phyloP scores from a whole-genome alignment of 495 filamentous ascomycete genomes.

The Xylaria longipes region DNA sequence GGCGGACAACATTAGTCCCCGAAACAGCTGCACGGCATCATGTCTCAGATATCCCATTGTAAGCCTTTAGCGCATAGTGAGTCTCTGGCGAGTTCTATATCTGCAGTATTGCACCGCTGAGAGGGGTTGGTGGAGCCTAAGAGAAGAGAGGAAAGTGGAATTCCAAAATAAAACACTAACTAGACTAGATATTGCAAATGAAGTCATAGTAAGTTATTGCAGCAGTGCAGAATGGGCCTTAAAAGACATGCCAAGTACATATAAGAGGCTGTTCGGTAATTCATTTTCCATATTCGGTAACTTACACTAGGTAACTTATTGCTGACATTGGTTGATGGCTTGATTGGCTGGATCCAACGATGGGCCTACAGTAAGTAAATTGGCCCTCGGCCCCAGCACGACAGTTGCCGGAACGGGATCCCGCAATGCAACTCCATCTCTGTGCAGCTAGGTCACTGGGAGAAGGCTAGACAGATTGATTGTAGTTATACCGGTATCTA shows the following conservation, averaged over 20 bases:
- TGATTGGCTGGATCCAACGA: conserved; percentile 5
- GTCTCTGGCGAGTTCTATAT: neutral
- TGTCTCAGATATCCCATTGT: neutral
- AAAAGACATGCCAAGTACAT: neutral
- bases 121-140: neutral
- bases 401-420: conserved; percentile 5
- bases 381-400: neutral
- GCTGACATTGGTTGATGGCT: conserved; percentile 8
- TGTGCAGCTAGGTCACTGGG: neutral
- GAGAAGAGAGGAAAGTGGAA: no score
- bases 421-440: neutral
- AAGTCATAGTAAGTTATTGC: neutral
- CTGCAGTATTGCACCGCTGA: neutral
- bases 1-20: neutral
- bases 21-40: neutral
- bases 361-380: neutral
- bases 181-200: neutral
- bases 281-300: conserved; percentile 19
- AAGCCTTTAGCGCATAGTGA: neutral
- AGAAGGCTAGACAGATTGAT: neutral
- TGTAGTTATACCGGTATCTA: neutral
- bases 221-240: neutral
- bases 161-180: neutral
- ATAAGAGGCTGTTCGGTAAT: neutral
- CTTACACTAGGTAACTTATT: neutral